Percentiles rank a stretch among this genome's conserved stretches.
phyloP scores from a whole-genome alignment of 1,284 basidiomycete species.

The Limonomyces culmigenus region DNA sequence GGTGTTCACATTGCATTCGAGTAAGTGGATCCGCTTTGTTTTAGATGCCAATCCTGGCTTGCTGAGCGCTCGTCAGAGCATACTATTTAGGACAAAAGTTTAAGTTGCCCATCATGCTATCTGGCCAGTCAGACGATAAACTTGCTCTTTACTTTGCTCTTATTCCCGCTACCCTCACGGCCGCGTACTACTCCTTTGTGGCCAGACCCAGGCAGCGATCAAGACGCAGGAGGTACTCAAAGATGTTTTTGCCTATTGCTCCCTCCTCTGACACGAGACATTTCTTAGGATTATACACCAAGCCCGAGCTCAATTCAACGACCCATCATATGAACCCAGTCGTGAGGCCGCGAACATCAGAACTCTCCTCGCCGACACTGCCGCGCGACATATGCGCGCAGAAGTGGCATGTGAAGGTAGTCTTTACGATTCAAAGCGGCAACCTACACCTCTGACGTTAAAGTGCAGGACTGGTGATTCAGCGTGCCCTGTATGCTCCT shows the following conservation, averaged over 20 bases:
- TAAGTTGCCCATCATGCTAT: no score
- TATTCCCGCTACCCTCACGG: background rate
- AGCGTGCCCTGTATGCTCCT: no score
- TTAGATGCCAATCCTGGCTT: no score
- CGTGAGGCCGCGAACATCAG: conserved; percentile 37
- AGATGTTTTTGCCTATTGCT: background rate
- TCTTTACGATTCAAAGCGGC: conserved; percentile 46
- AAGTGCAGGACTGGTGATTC: no score
- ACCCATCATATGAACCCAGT: conserved; percentile 38
- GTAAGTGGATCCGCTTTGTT: background rate
- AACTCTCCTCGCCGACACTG: conserved; percentile 25
- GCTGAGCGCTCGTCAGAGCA: no score
- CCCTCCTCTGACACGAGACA: background rate
- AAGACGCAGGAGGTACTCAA: background rate
- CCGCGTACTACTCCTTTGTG: background rate
- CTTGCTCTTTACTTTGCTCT: no score
- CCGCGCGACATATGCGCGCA: conserved; percentile 24
- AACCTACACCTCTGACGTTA: conserved; percentile 40
- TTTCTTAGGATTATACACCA: conserved; percentile 29
- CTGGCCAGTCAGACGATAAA: no score
- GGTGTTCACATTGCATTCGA: background rate
- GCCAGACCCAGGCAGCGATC: background rate
- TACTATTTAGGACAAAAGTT: no score
- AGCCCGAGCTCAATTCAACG: conserved; percentile 30
- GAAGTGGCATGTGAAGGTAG: conserved; percentile 19